Evolutionary conservation across 2,329 filamentous ascomycete genomes (phyloP).

Genomic region (Daldinia sp.): DNA sequence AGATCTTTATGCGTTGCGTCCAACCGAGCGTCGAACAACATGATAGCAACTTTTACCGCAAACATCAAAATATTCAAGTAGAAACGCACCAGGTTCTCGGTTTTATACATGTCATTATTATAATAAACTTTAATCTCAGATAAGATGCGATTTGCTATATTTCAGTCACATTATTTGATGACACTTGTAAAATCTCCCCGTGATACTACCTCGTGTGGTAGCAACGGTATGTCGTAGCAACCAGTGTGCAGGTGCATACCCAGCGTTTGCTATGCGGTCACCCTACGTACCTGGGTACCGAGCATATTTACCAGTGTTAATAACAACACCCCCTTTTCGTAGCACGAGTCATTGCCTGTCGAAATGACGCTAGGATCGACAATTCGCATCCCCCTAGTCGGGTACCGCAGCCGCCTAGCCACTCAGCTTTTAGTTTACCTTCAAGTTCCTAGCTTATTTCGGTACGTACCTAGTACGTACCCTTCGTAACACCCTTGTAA

Average conservation of each 20-base stretch:
- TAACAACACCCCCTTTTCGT: constrained; percentile 23
- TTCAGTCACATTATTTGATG: background rate
- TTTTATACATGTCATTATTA: constrained; percentile 14
- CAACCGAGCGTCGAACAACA: background rate
- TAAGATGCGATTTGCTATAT: constrained; percentile 5
- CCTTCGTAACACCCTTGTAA: constrained; percentile 7
- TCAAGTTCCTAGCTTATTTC: constrained; percentile 20
- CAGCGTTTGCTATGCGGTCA: no score
- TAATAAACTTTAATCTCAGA: constrained; percentile 5
- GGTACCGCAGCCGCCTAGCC: constrained; percentile 20
- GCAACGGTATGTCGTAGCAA: background rate
- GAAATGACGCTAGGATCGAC: constrained; percentile 39
- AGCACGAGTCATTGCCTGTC: constrained; percentile 20
- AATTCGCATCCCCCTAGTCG: constrained; percentile 24
- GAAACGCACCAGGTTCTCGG: constrained; percentile 8
- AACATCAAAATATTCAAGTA: background rate
- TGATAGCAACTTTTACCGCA: background rate
- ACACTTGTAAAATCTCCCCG: background rate
- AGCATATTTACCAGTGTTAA: no score
- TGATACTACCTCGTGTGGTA: background rate
- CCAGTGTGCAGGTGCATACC: background rate
- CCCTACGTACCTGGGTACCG: no score
- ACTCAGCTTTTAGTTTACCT: constrained; percentile 26
- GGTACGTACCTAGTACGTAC: constrained; percentile 36
- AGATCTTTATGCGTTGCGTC: background rate